phyloP scores from a whole-genome alignment of 306 rosid species.

The Begonia fuchsioides region DNA sequence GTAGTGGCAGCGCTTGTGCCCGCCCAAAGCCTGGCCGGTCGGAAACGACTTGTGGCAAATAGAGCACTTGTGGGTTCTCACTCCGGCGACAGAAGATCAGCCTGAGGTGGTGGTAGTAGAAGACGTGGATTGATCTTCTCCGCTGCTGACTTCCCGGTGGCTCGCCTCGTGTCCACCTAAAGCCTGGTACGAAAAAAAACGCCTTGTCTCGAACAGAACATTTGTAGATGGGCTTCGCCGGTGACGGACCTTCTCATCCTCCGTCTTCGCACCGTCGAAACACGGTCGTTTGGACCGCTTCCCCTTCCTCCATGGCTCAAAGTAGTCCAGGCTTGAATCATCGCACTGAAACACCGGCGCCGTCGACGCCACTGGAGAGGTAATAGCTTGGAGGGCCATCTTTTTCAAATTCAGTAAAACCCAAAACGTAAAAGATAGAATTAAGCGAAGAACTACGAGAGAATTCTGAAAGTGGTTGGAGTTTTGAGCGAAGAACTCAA shows the following conservation, averaged over 20 bases:
- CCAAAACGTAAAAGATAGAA: background rate
- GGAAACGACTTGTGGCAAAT: slow-evolving; percentile 79
- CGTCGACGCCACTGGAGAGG: slow-evolving; percentile 37
- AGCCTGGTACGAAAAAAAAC: slow-evolving; percentile 76
- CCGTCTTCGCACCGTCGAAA: slow-evolving; percentile 24
- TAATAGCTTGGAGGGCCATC: slow-evolving; percentile 73
- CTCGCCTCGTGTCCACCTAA: slow-evolving; percentile 95
- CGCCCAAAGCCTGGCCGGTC: slow-evolving; percentile 87
- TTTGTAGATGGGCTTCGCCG: slow-evolving; percentile 24
- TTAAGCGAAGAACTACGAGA: background rate
- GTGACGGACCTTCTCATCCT: slow-evolving; percentile 40
- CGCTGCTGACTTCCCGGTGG: slow-evolving; percentile 39
- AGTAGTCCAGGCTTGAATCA: slow-evolving; percentile 11
- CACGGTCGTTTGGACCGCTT: slow-evolving; percentile 63
- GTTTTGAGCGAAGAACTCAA: background rate
- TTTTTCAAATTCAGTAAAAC: background rate
- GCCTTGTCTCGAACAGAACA: slow-evolving; percentile 65
- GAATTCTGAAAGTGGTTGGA: slow-evolving; percentile 8
- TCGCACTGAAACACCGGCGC: slow-evolving; percentile 14
- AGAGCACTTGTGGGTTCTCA: slow-evolving; percentile 57
- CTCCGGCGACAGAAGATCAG: slow-evolving; percentile 1
- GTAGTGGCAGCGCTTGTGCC: slow-evolving; percentile 95
- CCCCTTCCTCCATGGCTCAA: slow-evolving; percentile 53
- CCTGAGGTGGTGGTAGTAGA: slow-evolving; percentile 7
- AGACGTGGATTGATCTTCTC: slow-evolving; percentile 7